Base-by-base conservation (phyloP, 2,329 filamentous ascomycete genomes). In the Lachnellula occidentalis region DNA sequence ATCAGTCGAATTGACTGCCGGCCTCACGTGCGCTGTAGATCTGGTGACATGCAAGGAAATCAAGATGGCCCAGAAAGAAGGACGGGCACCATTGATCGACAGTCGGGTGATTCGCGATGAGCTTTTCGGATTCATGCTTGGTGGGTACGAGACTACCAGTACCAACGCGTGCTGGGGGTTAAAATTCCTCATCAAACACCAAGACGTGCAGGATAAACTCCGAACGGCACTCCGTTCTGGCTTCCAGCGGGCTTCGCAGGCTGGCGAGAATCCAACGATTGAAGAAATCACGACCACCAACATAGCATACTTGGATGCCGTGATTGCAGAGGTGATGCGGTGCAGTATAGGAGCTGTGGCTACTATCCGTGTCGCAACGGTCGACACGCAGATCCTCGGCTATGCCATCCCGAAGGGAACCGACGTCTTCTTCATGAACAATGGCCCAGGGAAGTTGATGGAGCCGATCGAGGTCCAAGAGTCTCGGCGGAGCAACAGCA, bases 371-470 rank as follows among this genome's bases (percentile, higher is more conserved):
- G 61, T 59, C 4, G 58, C 71, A 0, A 60, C 59, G 21, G 58
- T 59, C 39, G 70, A 74, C 45, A 65, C 67, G 1, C 54, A 61
- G 2, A 48, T 74, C 4, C 59, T 73, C 0, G 72, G 71, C 4
- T 58, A 68, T 31, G 57, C 36, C 31, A 68, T 74, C 15, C 71
- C 71, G 1, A 71, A 70, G 37, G 71, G 71, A 2, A 73, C 71
- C 1, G 60, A 66, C 34, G 58, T 74, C 2, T 59, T 69, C 31
- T 45, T 71, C 14, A 34, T 69, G 24, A 51, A 45, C 12, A 53
- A 50, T 22, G 61, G 63, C 1, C 34, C 34, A 12, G 15, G 34
- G 11, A 12, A 4, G 11, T 15, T 12, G 15, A 12, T 15, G 9
- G 11, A 11, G 34, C 11, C 34, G 11, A 11, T 36, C 15, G 3